Evolutionary conservation across 2,329 filamentous ascomycete species (phyloP), one percentile per base, ranked within the genome.

Genomic region (Plenodomus biglobosus): DNA sequence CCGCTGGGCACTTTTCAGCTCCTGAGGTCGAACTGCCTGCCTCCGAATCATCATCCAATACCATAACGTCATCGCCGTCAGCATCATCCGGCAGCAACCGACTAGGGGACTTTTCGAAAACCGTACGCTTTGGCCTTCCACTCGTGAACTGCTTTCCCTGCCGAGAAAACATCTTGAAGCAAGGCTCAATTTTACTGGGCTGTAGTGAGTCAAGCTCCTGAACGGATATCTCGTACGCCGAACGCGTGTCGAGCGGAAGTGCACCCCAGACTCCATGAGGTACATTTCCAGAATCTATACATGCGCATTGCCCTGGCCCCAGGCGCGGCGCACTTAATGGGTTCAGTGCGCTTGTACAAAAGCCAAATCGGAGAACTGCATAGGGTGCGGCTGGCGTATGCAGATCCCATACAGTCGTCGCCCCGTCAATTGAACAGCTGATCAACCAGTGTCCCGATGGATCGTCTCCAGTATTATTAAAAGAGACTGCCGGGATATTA

Each of bases 401-500:
- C 16, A 75, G 53, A 41, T 78, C 74, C 78, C 80, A 82, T 5
- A 81, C 58, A 17, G 76, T 64, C 1, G 77, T 70, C 18, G 69
- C 66, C 20, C 81, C 80, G 30, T 73, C 62, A 38, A 86, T 83
- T 53, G 82, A 80, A 10, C 78, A 80, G 44, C 80, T 82, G 21
- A 82, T 64, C 43, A 86, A 75, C 78, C 80, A 85, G 43, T 73
- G 71, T 4, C 80, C 82, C 20, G 76, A 70, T 0, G 76, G 73
- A 55, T 85, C 82, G 35, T 80, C 70, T 15, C 77, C 76, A 32
- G 75, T 82, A 52, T 85, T 85, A 50, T 82, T 76, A 61, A 86
- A 85, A 0, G 76, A 73, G 17, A 86, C 74, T 38, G 74, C 74
- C 1, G 83, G 83, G 16, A 85, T 81, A 55, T 86, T 85, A 8